Evolutionary conservation across 257 asterid genomes (phyloP), one percentile per base, ranked within the genome.

Genomic region (Capsicum pubescens): DNA sequence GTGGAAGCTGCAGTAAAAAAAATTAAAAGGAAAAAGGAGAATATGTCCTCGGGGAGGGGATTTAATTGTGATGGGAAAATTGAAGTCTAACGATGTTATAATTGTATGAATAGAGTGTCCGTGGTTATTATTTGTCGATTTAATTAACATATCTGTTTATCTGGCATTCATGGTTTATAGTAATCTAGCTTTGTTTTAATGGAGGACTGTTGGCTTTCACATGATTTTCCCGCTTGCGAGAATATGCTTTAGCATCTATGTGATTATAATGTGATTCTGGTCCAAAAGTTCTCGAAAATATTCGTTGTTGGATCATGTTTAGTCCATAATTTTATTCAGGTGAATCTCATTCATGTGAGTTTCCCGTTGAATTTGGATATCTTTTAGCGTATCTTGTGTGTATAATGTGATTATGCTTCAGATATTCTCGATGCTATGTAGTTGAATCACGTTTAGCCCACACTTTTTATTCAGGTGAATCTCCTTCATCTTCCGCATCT

Each of bases 401-500:
- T 48, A 46, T 58, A 7, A 81, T 44, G 46, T 26, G 84, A 63
- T 81, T 52, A 50, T 42, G 21, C 56, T 81, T 61, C 19, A 46
- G 60, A 46, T 81, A 83, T 55, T 16, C 19, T 71, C 17, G 66
- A 56, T 82, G 32, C 15, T 42, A 52, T 82, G 84, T 64, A 79
- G 79, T 79, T 85, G 84, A 82, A 58, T 72, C 72, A 80, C 44
- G 26, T 86, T 86, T 70, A 86, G 80, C 64, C 50, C 64, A 54
- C 44, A 72, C 72, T 79, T n/a, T 91, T 74, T 85, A 39, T 84
- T 85, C 87, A 96, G 98, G 97, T 74, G 98, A 96, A 90, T 96
- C 98, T 87, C 98, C 98, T 55, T 94, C 97, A 83, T 96, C 98
- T 80, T 96, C 98, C 84, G 98, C 95, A 85, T 96, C 98, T 79